Conservation (phyloP, 495 filamentous ascomycete genomes). For the Neurospora cerealis region DNA sequence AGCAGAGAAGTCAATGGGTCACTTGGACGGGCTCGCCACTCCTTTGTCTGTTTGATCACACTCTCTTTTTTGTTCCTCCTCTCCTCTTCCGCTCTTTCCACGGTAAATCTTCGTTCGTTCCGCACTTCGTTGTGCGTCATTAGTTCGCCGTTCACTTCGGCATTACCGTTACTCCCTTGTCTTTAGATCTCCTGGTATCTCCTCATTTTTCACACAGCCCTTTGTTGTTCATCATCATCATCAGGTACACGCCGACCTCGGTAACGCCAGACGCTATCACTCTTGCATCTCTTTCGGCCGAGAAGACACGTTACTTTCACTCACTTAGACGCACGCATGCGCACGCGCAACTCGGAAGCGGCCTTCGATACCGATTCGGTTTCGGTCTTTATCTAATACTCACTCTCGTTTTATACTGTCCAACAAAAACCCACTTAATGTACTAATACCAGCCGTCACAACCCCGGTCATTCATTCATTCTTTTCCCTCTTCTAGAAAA, state of each 20-base stretch:
- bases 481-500: background rate
- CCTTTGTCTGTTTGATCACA: slow-evolving; percentile 16
- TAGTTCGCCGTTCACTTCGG: background rate
- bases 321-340: background rate
- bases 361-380: background rate
- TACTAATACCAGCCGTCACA: background rate
- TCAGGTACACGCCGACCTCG: background rate
- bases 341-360: background rate
- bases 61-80: background rate
- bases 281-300: background rate
- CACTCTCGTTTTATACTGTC: background rate
- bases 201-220: background rate
- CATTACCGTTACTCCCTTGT: background rate
- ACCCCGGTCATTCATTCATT: background rate
- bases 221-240: background rate
- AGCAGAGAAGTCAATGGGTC: slow-evolving; percentile 4
- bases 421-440: background rate
- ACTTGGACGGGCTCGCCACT: slow-evolving; percentile 8
- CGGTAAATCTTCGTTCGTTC: background rate
- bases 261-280: background rate
- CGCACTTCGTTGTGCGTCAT: background rate
- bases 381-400: background rate
- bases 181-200: slow-evolving; percentile 2
- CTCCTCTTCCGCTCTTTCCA: background rate
- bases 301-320: background rate